phyloP scores from a whole-genome alignment of 352 stramenopile genomes.

The Phytopythium ostracodes region DNA sequence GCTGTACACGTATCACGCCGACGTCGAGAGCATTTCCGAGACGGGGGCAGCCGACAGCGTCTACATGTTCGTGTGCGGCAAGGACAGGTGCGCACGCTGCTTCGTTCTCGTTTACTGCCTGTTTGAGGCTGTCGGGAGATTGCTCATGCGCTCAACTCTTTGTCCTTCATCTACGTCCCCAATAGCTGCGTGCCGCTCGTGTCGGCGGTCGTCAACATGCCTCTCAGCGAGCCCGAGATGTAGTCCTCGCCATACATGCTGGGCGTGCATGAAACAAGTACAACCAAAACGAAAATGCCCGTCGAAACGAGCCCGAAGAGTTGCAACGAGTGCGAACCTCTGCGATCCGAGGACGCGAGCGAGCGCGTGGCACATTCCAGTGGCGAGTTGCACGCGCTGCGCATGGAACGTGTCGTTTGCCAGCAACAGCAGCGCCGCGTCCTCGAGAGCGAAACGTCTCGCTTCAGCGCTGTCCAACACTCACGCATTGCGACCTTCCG shows the following conservation, averaged over 20 bases:
- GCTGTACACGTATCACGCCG: slow-evolving; percentile 60
- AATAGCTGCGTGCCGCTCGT: slow-evolving; percentile 72
- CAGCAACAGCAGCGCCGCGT: background rate
- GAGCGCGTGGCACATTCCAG: background rate
- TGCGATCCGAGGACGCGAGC: background rate
- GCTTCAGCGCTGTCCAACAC: too few relatives aligned
- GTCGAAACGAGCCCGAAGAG: background rate
- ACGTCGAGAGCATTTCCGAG: slow-evolving; percentile 73
- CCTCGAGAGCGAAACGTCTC: background rate
- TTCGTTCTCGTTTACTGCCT: too few relatives aligned
- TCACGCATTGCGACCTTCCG: background rate
- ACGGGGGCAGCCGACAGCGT: slow-evolving; percentile 64
- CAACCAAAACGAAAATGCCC: too few relatives aligned
- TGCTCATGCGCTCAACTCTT: background rate
- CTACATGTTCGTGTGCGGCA: slow-evolving; percentile 80
- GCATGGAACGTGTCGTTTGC: background rate
- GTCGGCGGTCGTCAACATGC: slow-evolving; percentile 81
- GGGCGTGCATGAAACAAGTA: too few relatives aligned
- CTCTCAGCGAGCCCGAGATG: slow-evolving; percentile 64
- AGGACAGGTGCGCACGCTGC: slow-evolving; percentile 51
- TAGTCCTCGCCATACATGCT: too few relatives aligned
- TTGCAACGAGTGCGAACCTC: background rate
- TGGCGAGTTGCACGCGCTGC: background rate
- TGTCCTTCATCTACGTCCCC: background rate
- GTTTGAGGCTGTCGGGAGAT: too few relatives aligned